phyloP scores from a whole-genome alignment of 768 basidiomycete species.

The Nevesoporus exiguus region DNA sequence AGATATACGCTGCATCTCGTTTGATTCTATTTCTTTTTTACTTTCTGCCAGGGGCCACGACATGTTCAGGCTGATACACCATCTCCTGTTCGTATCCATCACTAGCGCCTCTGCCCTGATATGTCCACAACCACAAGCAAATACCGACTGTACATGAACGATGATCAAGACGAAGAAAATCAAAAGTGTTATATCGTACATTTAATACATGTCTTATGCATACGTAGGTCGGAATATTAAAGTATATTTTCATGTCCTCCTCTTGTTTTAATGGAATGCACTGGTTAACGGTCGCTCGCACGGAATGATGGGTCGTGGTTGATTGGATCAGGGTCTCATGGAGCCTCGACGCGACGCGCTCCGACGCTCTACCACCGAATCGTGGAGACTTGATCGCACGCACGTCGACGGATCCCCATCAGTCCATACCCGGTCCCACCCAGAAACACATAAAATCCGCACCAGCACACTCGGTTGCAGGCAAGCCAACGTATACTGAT shows the following conservation, averaged over 20 bases:
- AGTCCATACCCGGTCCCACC: not conserved
- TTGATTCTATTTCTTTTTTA: not conserved
- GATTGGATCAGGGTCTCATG: not conserved
- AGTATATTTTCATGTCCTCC: not conserved
- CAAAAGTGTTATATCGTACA: conserved; percentile 9
- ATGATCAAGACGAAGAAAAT: not conserved
- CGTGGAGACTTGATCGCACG: not conserved
- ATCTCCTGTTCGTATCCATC: conserved; percentile 13
- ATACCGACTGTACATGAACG: conserved; percentile 10
- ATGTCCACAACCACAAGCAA: not conserved
- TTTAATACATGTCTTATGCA: conserved; percentile 6
- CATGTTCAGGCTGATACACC: not conserved
- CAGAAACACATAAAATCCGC: not conserved
- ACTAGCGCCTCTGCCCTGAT: conserved; percentile 1
- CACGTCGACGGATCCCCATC: not conserved
- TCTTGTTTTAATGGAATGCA: conserved; percentile 2
- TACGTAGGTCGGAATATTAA: not conserved
- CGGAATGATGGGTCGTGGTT: not conserved
- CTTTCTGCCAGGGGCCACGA: not conserved
- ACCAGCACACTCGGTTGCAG: not conserved
- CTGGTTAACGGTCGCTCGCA: not conserved
- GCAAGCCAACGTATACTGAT: not conserved
- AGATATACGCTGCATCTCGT: conserved; percentile 9
- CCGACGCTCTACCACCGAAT: not conserved
- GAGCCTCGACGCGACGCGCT: too few relatives aligned